Evolutionary conservation across 2,329 filamentous ascomycete genomes (phyloP).

Genomic region (Balansia obtecta): DNA sequence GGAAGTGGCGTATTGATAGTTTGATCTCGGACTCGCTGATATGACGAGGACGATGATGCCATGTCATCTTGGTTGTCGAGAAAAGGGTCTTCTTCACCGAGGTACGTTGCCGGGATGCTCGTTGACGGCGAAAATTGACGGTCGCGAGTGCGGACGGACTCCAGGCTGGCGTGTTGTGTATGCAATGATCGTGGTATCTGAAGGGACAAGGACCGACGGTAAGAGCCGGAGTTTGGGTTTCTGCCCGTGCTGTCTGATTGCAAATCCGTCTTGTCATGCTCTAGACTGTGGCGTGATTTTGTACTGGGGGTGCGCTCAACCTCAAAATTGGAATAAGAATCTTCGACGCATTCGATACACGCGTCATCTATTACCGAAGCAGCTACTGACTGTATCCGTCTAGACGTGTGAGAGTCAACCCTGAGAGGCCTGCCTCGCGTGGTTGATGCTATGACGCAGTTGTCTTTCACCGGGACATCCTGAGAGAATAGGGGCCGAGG

Average conservation of each 20-base stretch:
- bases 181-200: not conserved
- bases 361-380: not conserved
- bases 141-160: not conserved
- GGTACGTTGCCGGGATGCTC: not conserved
- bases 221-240: not conserved
- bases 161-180: not conserved
- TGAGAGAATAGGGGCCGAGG: not conserved
- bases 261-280: not conserved
- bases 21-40: not conserved
- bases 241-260: not conserved
- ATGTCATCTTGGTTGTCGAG: not conserved
- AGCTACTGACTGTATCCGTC: slow-evolving; percentile 1
- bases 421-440: not conserved
- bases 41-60: not conserved
- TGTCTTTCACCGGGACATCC: not conserved
- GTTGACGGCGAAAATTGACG: not conserved
- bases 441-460: not conserved
- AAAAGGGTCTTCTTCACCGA: not conserved
- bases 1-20: not conserved
- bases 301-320: not conserved
- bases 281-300: not conserved
- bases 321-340: not conserved
- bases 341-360: not conserved
- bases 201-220: not conserved
- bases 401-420: not conserved